phyloP scores from a whole-genome alignment of 2,329 filamentous ascomycete genomes.

The Colletotrichum noveboracense region DNA sequence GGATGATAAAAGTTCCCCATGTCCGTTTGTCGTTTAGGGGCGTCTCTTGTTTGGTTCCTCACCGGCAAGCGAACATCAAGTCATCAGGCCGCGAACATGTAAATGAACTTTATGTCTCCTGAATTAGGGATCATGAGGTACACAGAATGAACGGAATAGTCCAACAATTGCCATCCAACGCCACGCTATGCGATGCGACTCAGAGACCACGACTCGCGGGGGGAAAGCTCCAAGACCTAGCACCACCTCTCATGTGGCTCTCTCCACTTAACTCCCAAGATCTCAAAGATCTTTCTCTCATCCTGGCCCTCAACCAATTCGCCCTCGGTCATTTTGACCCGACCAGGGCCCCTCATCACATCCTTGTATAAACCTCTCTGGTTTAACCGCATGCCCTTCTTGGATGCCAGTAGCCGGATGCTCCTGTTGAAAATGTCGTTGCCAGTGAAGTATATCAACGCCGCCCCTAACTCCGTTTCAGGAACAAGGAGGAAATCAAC shows the following conservation, averaged over 20 bases:
- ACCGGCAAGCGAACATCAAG: background rate
- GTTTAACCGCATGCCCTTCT: conserved; percentile 84
- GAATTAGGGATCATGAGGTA: background rate
- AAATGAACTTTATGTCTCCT: background rate
- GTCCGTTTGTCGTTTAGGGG: background rate
- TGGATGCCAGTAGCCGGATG: conserved; percentile 78
- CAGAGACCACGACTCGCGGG: background rate
- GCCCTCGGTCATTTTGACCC: conserved; percentile 70
- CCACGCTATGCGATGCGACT: conserved; percentile 1
- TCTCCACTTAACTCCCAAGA: conserved; percentile 84
- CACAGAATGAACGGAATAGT: background rate
- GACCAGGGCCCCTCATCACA: conserved; percentile 63
- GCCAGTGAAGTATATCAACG: conserved; percentile 93
- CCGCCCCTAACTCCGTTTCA: conserved; percentile 78
- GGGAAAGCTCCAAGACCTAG: conserved; percentile 34
- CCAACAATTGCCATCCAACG: background rate
- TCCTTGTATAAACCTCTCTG: conserved; percentile 80
- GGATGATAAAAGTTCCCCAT: background rate
- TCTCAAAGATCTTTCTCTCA: conserved; percentile 82
- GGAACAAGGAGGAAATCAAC: conserved; percentile 89
- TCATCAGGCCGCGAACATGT: background rate
- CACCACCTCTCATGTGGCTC: conserved; percentile 79
- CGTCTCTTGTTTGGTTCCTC: background rate
- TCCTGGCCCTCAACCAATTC: conserved; percentile 74
- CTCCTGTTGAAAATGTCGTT: conserved; percentile 95